Base-by-base conservation (phyloP, 306 rosid genomes). In the Quercus robur region DNA sequence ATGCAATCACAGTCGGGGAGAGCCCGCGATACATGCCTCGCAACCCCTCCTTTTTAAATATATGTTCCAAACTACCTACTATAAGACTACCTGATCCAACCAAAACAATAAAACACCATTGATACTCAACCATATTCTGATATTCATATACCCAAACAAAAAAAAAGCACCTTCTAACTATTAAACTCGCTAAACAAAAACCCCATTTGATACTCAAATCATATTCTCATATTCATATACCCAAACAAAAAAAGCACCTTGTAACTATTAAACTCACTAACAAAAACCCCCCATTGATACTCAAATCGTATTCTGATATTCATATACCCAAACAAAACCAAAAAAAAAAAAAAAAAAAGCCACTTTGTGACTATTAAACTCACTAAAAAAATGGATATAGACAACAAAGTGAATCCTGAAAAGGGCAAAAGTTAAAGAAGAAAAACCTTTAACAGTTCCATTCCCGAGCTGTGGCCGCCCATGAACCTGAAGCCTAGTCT, bases 21-120 rank as follows among this genome's bases (percentile, higher is more conserved):
- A 94, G 91, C 26, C 98, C 98, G 26, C 95, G 93, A 81, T 94
- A 94, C 98, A 94, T 88, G 77, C 98, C 98, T 6, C 95, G 97
- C 15, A 94, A 61, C 41, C 97, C 97, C 81, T 93, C 98, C 88
- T 84, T 89, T n/a, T 80, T 91, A 85, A 87, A 80, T 75, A 91
- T 90, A 84, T 94, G 94, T 73, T 89, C 75, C 89, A 94, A 87
- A 71, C 94, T 91, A 64, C 89, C 91, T 71, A 94, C 84, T 75
- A 94, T 91, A 59, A 94, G 76, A 72, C 98, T 90, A 61, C 97
- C 95, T 87, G 85, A 62, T n/a, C 23, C 84, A 66, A 41, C 8
- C 38, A 77, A 35, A 54, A 59, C 26, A 72, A 31, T 30, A 73
- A 30, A 56, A 5, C 6, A 49, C 6, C 30, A 41, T 49, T 11